These are phyloP conservation scores for Styphnolobium japonicum DNA, from an alignment of 306 rosid species.

Conservation along the genomic window DNA sequence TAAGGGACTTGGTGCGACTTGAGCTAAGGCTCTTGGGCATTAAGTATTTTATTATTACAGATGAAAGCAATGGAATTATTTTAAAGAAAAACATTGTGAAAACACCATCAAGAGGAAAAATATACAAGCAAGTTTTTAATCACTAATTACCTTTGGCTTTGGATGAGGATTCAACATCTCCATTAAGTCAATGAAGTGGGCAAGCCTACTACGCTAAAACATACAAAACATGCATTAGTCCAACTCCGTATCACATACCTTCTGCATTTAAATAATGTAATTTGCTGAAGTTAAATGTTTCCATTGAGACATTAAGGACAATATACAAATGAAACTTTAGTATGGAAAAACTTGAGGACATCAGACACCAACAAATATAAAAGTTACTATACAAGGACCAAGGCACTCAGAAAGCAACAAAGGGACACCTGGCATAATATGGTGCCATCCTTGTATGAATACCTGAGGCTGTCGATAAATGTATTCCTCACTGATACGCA, in stretches of 20 bases:
- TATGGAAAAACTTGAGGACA: constrained; percentile 7
- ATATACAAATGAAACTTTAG: not conserved
- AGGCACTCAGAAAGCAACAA: constrained; percentile 8
- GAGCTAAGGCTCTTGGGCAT: not conserved
- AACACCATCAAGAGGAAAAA: not conserved
- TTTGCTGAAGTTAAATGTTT: not conserved
- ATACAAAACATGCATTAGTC: constrained; percentile 25
- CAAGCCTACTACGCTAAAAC: constrained; percentile 76
- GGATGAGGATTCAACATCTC: constrained; percentile 94
- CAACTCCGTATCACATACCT: not conserved
- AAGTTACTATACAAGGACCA: constrained; percentile 7
- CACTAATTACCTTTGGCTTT: constrained; percentile 72
- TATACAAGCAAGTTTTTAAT: not conserved
- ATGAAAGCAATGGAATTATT: not conserved
- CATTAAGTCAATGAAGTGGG: constrained; percentile 88
- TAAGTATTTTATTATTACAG: not conserved
- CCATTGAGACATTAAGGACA: not conserved
- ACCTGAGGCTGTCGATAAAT: constrained; percentile 94
- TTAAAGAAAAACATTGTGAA: not conserved
- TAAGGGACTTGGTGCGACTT: too few species aligned
- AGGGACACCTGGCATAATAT: not conserved
- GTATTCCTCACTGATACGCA: constrained; percentile 87
- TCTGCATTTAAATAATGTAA: constrained; percentile 2
- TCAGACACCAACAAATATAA: constrained; percentile 2
- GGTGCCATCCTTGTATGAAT: constrained; percentile 22